phyloP scores from a whole-genome alignment of 2,329 filamentous ascomycete genomes.

The Colletotrichum abscissum region DNA sequence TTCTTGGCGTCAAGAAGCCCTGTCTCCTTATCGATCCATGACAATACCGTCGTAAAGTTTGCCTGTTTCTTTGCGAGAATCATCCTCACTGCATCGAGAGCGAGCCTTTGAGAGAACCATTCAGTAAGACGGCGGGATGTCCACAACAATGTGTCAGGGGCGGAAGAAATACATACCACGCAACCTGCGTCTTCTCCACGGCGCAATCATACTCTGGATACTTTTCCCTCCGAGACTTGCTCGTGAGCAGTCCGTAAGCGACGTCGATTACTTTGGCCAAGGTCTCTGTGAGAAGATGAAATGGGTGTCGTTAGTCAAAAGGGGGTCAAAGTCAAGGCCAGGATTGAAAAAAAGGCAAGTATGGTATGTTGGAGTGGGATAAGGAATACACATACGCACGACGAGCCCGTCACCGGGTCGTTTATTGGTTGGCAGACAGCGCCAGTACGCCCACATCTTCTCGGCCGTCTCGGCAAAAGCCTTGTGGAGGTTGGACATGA shows the following conservation, averaged over 20 bases:
- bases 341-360: too few relatives aligned
- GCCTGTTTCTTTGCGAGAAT: conserved; percentile 23
- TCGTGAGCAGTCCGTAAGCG: conserved; percentile 72
- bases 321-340: background rate
- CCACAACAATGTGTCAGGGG: background rate
- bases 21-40: conserved; percentile 25
- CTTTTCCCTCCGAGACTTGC: conserved; percentile 56
- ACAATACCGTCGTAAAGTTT: conserved; percentile 21
- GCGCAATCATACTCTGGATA: conserved; percentile 67
- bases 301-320: background rate
- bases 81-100: conserved; percentile 22
- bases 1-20: conserved; percentile 19
- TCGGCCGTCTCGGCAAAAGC: conserved; percentile 82
- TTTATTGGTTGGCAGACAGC: conserved; percentile 66
- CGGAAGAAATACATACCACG: conserved; percentile 63
- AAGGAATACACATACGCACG: conserved; percentile 61
- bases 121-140: background rate
- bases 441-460: conserved; percentile 75
- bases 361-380: background rate
- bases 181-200: conserved; percentile 69
- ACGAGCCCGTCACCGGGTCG: conserved; percentile 71
- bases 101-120: conserved; percentile 15
- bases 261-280: conserved; percentile 74
- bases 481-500: conserved; percentile 79
- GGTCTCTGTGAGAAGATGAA: conserved; percentile 58